A percentile compares a stretch with the other conserved stretches of the same genome.
phyloP scores from a whole-genome alignment of 768 basidiomycete species.

The Xerocomellus dryophilus region DNA sequence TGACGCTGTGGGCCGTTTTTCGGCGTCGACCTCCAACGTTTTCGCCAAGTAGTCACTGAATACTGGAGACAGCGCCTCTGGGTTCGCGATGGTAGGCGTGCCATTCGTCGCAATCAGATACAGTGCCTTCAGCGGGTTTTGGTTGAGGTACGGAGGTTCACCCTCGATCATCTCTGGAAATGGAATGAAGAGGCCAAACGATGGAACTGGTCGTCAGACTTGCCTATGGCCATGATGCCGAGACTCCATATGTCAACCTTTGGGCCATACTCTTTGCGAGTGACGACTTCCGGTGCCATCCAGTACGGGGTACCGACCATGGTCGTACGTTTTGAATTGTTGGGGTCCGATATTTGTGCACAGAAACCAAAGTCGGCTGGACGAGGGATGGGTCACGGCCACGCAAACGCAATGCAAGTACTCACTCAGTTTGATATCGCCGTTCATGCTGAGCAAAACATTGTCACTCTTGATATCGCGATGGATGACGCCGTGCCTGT shows the following conservation, averaged over 20 bases:
- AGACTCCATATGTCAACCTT: slow-evolving; percentile 99
- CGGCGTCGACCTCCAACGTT: slow-evolving; percentile 91
- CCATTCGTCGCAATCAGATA: slow-evolving; percentile 99
- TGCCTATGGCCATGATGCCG: slow-evolving; percentile 95
- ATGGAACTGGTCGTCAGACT: slow-evolving; percentile 20
- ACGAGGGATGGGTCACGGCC: slow-evolving; percentile 3
- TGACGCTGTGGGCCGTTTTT: slow-evolving; percentile 86
- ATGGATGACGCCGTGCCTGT: slow-evolving; percentile 96
- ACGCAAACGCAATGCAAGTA: slow-evolving; percentile 20
- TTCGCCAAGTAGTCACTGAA: slow-evolving; percentile 90
- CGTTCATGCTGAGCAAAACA: slow-evolving; percentile 85
- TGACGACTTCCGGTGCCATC: slow-evolving; percentile 99
- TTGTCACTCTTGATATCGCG: slow-evolving; percentile 99
- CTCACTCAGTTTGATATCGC: slow-evolving; percentile 97
- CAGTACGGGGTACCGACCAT: slow-evolving; percentile 99
- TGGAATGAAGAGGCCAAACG: slow-evolving; percentile 3
- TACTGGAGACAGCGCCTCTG: slow-evolving; percentile 65
- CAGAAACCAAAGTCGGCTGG: slow-evolving; percentile 98
- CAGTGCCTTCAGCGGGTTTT: slow-evolving; percentile 93
- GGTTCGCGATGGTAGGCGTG: slow-evolving; percentile 94
- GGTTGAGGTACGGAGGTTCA: slow-evolving; percentile 93
- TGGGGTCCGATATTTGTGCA: slow-evolving; percentile 90
- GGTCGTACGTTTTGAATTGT: slow-evolving; percentile 88
- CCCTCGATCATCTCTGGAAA: slow-evolving; percentile 93
- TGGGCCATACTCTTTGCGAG: slow-evolving; percentile 94